Conservation (phyloP, 1,284 basidiomycete species). For the Ganoderma sp. region DNA sequence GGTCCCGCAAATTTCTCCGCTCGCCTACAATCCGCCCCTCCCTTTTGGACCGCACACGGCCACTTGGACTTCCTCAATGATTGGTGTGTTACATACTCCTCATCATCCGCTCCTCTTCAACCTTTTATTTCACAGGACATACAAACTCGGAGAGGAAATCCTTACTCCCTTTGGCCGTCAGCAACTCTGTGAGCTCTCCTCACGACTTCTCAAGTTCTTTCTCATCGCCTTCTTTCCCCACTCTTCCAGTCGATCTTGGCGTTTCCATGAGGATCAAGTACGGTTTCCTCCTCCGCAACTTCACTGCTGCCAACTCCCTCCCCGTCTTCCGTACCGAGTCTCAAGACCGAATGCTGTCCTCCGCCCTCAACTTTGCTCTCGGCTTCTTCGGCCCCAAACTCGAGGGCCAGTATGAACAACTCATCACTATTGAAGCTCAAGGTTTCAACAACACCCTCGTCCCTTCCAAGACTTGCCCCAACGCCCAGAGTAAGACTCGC, state of each 20-base stretch:
- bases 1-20: conserved; percentile 69
- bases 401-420: conserved; percentile 81
- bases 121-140: conserved; percentile 57
- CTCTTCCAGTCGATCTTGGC: conserved; percentile 68
- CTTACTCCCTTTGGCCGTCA: conserved; percentile 84
- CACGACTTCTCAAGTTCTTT: background rate
- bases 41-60: conserved; percentile 66
- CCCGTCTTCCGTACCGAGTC: conserved; percentile 91
- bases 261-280: conserved; percentile 80
- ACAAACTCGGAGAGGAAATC: conserved; percentile 81
- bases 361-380: conserved; percentile 83
- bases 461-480: conserved; percentile 76
- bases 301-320: conserved; percentile 70
- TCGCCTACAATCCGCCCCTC: conserved; percentile 58
- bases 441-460: conserved; percentile 83
- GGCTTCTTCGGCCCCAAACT: conserved; percentile 88
- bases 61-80: conserved; percentile 75
- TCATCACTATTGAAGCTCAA: conserved; percentile 77
- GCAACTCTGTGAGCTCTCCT: conserved; percentile 61
- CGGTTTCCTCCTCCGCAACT: conserved; percentile 81
- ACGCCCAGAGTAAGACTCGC: conserved; percentile 55
- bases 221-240: background rate
- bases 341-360: conserved; percentile 85
- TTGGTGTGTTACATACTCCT: conserved; percentile 52
- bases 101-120: background rate